Evolutionary conservation across 805 yeast species (phyloP).

Genomic region (Diddensiella santjacobensis): DNA sequence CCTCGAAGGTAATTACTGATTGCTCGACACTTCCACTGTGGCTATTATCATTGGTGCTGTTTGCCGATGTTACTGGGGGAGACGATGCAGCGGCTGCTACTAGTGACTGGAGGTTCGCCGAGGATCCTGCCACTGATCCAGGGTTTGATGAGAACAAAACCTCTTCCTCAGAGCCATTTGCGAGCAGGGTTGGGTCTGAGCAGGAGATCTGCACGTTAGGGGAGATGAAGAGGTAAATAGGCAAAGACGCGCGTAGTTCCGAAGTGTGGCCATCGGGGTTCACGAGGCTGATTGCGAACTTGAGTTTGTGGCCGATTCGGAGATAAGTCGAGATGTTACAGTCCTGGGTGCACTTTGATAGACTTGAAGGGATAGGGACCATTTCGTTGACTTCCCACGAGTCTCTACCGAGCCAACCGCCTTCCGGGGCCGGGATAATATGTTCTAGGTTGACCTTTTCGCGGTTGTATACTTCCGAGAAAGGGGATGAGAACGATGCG

Average conservation of each 20-base stretch:
- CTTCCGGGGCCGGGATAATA: constrained; percentile 42
- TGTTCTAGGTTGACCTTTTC: constrained; percentile 60
- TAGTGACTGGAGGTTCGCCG: constrained; percentile 33
- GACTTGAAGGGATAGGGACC: constrained; percentile 65
- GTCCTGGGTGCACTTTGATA: constrained; percentile 81
- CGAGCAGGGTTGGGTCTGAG: constrained; percentile 26
- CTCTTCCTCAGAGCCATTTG: constrained; percentile 16
- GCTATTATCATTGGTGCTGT: not conserved
- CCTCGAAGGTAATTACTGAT: not conserved
- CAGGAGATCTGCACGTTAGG: constrained; percentile 78
- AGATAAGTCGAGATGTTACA: constrained; percentile 65
- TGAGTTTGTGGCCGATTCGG: constrained; percentile 84
- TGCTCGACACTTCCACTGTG: not conserved
- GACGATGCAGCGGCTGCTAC: constrained; percentile 5
- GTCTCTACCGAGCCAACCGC: constrained; percentile 43
- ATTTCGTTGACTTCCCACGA: constrained; percentile 69
- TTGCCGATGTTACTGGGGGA: not conserved
- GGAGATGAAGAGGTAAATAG: constrained; percentile 68
- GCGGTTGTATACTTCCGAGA: constrained; percentile 53
- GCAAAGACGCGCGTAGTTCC: constrained; percentile 86
- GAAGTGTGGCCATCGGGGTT: constrained; percentile 93
- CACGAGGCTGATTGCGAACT: constrained; percentile 69
- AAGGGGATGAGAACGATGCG: constrained; percentile 44
- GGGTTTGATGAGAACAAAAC: constrained; percentile 10
- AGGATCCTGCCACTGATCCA: constrained; percentile 10